Base-by-base conservation (phyloP, 768 basidiomycete genomes). In the Psilocybe subaeruginosa region DNA sequence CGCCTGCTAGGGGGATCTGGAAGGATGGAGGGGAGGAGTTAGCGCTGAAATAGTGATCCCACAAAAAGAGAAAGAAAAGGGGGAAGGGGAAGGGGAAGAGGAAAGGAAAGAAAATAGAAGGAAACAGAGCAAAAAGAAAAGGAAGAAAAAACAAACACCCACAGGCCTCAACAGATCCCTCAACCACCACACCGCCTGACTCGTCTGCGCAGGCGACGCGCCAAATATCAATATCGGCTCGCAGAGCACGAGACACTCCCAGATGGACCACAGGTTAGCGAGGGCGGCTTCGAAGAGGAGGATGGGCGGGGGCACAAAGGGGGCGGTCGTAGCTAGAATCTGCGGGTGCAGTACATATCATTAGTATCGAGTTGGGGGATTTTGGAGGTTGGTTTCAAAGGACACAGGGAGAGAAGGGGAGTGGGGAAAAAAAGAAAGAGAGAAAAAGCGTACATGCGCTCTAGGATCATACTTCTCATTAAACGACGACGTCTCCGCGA, bases 211-310 rank as follows among this genome's bases (percentile, higher is more conserved):
- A 17, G 96, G 94, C 0, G 88, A 89, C 1, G 85, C 73, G 3
- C 91, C 91, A 65, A 90, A 95, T 30, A 99, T 80, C 17, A 99
- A 76, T 6, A 99, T 82, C 0, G 97, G 94, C 70, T 99, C 96
- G 63, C 90, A 93, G 8, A 98, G 80, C 0, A 98, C 81, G 0
- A 98, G 77, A 57, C 95, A 95, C 74, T 99, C 97, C 97, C 97
- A 99, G 56, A 90, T 82, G 4, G 92, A 90, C 91, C 90, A 92
- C 27, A 92, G 72, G 65, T 91, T 83, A 2, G 87, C 72, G 29
- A 91, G 66, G 14, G 83, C 82, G 0, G 88, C 84, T 67, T 90
- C 88, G 61, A 91, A 88, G 6, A 87, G 78, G 8, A 79, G 71
- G 55, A 89, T 66, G 12, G 87, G 86, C 12, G 85, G 83, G 23